phyloP scores from a whole-genome alignment of 2,329 filamentous ascomycete species.

The Colletotrichum incanum region DNA sequence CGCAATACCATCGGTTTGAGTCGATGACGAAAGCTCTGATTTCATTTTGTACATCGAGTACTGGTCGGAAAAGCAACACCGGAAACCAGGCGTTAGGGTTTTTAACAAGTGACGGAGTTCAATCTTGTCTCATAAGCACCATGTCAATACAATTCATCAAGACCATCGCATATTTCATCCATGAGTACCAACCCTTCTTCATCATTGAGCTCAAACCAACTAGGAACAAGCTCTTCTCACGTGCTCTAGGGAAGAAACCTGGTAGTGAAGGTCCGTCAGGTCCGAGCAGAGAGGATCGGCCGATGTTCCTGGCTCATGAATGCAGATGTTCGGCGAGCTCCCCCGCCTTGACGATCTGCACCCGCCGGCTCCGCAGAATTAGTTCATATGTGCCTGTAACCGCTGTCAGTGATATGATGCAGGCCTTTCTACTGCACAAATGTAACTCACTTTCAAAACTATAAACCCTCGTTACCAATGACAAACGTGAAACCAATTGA shows the following conservation, averaged over 20 bases:
- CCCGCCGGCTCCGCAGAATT: slow-evolving; percentile 5
- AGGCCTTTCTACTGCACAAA: not conserved
- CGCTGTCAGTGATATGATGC: not conserved
- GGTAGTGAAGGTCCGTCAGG: not conserved
- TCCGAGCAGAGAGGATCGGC: slow-evolving; percentile 11
- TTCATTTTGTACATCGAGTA: not conserved
- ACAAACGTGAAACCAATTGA: not conserved
- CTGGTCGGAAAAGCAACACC: not conserved
- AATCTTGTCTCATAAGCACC: too few relatives aligned
- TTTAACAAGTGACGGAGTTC: too few relatives aligned
- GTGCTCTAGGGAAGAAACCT: not conserved
- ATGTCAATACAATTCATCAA: not conserved
- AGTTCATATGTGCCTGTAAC: not conserved
- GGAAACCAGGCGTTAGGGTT: not conserved
- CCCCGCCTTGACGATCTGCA: slow-evolving; percentile 9
- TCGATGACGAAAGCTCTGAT: not conserved
- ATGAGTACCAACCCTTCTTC: too few relatives aligned
- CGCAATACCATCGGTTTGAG: slow-evolving; percentile 4
- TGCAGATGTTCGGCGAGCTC: not conserved
- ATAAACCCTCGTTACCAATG: too few relatives aligned
- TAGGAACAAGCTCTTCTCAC: too few relatives aligned
- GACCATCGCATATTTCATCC: not conserved
- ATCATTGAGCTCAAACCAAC: too few relatives aligned
- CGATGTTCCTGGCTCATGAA: slow-evolving; percentile 1
- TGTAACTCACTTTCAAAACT: not conserved